Conservation (phyloP, 805 yeast genomes). For the Suhomyces canberraensis region DNA sequence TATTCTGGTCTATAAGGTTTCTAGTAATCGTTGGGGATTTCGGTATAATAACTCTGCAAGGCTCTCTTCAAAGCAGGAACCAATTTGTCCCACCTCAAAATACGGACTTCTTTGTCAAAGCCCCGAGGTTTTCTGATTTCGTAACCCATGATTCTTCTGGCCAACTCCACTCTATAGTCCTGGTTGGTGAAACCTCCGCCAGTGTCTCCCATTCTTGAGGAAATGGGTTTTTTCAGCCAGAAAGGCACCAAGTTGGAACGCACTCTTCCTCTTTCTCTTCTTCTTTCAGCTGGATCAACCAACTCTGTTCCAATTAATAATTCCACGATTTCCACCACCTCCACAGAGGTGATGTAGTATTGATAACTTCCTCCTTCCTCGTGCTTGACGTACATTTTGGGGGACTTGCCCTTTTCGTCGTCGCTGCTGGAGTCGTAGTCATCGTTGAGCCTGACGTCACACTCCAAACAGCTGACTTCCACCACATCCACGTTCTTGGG, state of each 20-base stretch:
- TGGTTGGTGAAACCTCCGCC: slow-evolving; percentile 20
- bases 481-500: slow-evolving; percentile 42
- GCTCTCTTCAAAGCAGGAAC: slow-evolving; percentile 62
- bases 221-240: slow-evolving; percentile 60
- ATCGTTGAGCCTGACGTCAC: slow-evolving; percentile 29
- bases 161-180: slow-evolving; percentile 50
- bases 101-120: slow-evolving; percentile 65
- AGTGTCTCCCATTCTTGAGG: slow-evolving; percentile 39
- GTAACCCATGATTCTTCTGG: slow-evolving; percentile 63
- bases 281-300: slow-evolving; percentile 47
- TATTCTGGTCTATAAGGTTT: too few relatives aligned
- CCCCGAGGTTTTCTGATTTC: slow-evolving; percentile 63
- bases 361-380: slow-evolving; percentile 28
- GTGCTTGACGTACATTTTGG: slow-evolving; percentile 11
- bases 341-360: slow-evolving; percentile 62
- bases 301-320: slow-evolving; percentile 50
- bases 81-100: slow-evolving; percentile 57
- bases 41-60: slow-evolving; percentile 61
- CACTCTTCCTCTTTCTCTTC: slow-evolving; percentile 64
- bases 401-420: slow-evolving; percentile 15
- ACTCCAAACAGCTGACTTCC: slow-evolving; percentile 59
- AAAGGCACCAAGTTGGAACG: slow-evolving; percentile 65
- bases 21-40: slow-evolving; percentile 37
- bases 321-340: slow-evolving; percentile 64
- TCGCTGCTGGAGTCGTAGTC: slow-evolving; percentile 24